Evolutionary conservation across 495 filamentous ascomycete genomes (phyloP).

Genomic region (Aspergillus indologenus): DNA sequence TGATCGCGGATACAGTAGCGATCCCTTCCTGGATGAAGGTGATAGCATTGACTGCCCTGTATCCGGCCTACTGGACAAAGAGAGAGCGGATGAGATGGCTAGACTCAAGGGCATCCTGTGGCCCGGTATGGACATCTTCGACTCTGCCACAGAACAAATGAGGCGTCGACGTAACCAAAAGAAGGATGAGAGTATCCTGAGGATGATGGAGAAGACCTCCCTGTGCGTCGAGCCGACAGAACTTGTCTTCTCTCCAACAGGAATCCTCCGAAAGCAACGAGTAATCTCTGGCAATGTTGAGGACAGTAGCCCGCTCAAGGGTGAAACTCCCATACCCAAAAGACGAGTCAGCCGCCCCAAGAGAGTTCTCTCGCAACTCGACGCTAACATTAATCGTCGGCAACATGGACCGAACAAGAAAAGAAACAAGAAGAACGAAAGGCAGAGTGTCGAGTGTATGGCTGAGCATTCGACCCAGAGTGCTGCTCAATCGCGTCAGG

Average conservation of each 20-base stretch:
- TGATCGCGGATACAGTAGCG: conserved; percentile 11
- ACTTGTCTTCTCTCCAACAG: conserved; percentile 60
- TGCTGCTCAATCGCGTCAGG: conserved; percentile 6
- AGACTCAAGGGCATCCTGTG: conserved; percentile 72
- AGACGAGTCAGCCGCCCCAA: conserved; percentile 28
- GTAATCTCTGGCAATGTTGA: conserved; percentile 56
- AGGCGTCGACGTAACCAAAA: conserved; percentile 82
- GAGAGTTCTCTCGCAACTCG: conserved; percentile 25
- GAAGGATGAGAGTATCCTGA: conserved; percentile 69
- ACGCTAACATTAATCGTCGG: conserved; percentile 31
- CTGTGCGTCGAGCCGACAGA: conserved; percentile 66
- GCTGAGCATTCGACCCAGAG: background rate
- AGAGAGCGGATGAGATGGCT: conserved; percentile 38
- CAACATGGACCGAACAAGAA: conserved; percentile 23
- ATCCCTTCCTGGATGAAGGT: conserved; percentile 23
- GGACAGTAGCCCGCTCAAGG: conserved; percentile 48
- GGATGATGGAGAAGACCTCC: conserved; percentile 68
- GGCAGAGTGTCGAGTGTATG: conserved; percentile 4
- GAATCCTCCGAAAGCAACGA: conserved; percentile 51
- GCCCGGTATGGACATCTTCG: conserved; percentile 87
- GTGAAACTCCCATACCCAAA: conserved; percentile 46
- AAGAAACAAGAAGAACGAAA: conserved; percentile 16
- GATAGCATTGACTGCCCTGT: conserved; percentile 16
- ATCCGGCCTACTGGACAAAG: conserved; percentile 24
- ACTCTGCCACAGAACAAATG: conserved; percentile 74